These are phyloP conservation scores for Dendrothele bispora DNA, from an alignment of 768 basidiomycete genomes.

Conservation along the genomic window DNA sequence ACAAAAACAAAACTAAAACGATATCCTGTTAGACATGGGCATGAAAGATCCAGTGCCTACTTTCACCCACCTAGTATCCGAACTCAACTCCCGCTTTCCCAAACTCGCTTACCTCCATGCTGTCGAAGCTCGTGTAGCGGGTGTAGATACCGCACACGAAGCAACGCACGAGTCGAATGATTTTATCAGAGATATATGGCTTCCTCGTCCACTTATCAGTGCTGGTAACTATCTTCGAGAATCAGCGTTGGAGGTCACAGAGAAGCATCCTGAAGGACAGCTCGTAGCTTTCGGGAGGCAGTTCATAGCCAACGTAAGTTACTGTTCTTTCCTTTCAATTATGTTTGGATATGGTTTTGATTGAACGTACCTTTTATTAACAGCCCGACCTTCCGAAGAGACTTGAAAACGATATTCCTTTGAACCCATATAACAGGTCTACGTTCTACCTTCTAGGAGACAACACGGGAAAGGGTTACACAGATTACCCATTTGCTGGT, in stretches of 20 bases:
- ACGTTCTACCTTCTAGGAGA: slow-evolving; percentile 26
- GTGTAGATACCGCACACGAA: slow-evolving; percentile 1
- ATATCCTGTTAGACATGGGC: slow-evolving; percentile 30
- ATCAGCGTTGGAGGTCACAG: slow-evolving; percentile 25
- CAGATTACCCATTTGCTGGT: slow-evolving; percentile 27
- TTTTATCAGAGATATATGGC: slow-evolving; percentile 30
- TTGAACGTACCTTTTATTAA: background rate
- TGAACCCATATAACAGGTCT: slow-evolving; percentile 26
- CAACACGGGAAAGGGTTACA: slow-evolving; percentile 24
- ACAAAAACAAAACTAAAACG: too few relatives aligned
- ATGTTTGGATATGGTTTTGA: background rate
- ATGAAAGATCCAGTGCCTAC: slow-evolving; percentile 45
- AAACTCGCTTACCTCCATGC: slow-evolving; percentile 48
- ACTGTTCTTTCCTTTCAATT: background rate
- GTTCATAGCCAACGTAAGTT: slow-evolving; percentile 31
- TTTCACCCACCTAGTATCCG: slow-evolving; percentile 42
- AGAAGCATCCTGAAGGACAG: slow-evolving; percentile 21
- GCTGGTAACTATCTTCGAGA: slow-evolving; percentile 31
- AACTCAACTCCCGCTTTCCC: slow-evolving; percentile 33
- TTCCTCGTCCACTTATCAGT: slow-evolving; percentile 25
- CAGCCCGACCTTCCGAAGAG: slow-evolving; percentile 32
- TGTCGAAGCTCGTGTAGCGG: slow-evolving; percentile 26
- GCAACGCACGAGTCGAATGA: slow-evolving; percentile 22
- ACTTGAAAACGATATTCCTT: slow-evolving; percentile 22
- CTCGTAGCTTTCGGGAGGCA: slow-evolving; percentile 34